Percentiles rank a stretch among this genome's conserved stretches.
Evolutionary conservation across 306 rosid genomes (phyloP).

Genomic region (Cucurbita pepo): DNA sequence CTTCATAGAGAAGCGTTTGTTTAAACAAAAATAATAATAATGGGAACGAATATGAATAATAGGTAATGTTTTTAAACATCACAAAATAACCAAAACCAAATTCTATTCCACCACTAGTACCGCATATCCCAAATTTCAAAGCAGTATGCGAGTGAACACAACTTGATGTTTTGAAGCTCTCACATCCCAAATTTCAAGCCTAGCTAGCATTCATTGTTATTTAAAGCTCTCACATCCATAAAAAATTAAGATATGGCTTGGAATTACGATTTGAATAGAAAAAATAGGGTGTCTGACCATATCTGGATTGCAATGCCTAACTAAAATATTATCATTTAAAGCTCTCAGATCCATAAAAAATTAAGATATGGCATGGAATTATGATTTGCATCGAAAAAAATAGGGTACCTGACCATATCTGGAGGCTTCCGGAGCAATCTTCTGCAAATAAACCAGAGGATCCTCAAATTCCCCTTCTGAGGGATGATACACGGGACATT

Average conservation of each 20-base stretch:
- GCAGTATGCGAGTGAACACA: background rate
- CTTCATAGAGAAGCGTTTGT: too few relatives aligned
- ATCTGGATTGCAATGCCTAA: background rate
- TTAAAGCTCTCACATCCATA: too few relatives aligned
- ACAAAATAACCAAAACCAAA: background rate
- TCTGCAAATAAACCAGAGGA: constrained; percentile 83
- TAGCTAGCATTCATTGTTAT: too few relatives aligned
- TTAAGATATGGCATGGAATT: background rate
- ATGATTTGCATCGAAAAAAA: background rate
- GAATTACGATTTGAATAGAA: too few relatives aligned
- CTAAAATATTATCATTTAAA: background rate
- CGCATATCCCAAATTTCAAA: background rate
- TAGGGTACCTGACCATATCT: constrained; percentile 51
- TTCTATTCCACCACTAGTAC: background rate
- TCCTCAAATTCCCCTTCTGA: constrained; percentile 85
- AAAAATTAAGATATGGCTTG: too few relatives aligned
- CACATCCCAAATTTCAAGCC: too few relatives aligned
- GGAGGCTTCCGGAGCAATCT: constrained; percentile 90
- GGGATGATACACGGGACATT: constrained; percentile 85
- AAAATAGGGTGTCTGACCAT: too few relatives aligned
- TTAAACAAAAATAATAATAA: background rate
- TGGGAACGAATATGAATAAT: background rate
- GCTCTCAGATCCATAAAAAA: background rate
- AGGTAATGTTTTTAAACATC: background rate
- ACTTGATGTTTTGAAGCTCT: background rate